Evolutionary conservation across 805 yeast genomes (phyloP), one percentile per base, ranked within the genome.

Genomic region (Saccharomycopsis selenospora): DNA sequence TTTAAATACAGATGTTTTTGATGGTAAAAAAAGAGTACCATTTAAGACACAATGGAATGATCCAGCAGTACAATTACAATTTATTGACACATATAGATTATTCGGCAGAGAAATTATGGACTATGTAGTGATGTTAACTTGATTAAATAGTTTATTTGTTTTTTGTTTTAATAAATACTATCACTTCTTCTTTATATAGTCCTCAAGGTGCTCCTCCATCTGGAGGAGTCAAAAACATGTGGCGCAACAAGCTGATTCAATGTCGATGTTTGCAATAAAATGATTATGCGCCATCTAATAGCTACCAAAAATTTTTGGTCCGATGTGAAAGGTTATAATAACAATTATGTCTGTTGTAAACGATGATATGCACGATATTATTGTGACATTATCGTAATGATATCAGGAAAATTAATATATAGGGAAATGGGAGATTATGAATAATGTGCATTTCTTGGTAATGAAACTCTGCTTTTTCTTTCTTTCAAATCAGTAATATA

Each of bases 321-420:
- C 36, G 24, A 50, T 25, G 53, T 49, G 10, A 41, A 46, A 28
- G 47, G 50, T 25, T 49, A 47, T 42, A 41, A 53, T 40, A 59
- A 50, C 48, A 58, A 76, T 56, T 77, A 78, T 60, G 80, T 87
- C 4, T 69, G 72, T 53, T 80, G 86, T 64, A 62, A 90, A 83
- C 60, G 90, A 83, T 60, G 66, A 70, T 3, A 68, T 83, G 69
- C 86, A 82, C 59, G 74, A 71, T 43, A 65, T 77, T 40, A 59
- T 83, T 74, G 86, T 83, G 23, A 69, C 67, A 52, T 75, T 84
- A 4, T 68, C 83, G 55, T 81, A n/a, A n/a, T n/a, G n/a, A n/a
- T n/a, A n/a, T n/a, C n/a, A n/a, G n/a, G n/a, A n/a, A n/a, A n/a
- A n/a, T n/a, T n/a, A n/a, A n/a, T n/a, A n/a, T n/a, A n/a, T n/a